Evolutionary conservation across 176 grass and related monocot species (phyloP).

Genomic region (Thalia dealbata): DNA sequence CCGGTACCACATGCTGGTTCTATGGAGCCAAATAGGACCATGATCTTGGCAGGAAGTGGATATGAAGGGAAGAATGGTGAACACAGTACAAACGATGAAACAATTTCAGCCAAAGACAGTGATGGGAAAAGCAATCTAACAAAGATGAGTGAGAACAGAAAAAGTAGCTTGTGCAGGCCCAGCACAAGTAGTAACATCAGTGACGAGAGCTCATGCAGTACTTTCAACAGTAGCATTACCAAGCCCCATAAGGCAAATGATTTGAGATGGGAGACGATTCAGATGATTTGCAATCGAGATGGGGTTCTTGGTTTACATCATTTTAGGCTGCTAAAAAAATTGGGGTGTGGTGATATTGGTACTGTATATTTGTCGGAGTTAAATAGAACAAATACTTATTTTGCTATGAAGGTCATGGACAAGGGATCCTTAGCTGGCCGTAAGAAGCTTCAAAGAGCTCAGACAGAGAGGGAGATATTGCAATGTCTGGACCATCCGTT

Average conservation of each 20-base stretch:
- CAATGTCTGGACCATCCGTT: constrained; percentile 3
- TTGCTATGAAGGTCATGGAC: constrained; percentile 6
- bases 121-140: neutral
- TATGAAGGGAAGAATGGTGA: neutral
- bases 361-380: neutral
- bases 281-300: neutral
- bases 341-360: constrained; percentile 1
- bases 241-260: neutral
- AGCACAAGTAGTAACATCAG: neutral
- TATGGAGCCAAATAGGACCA: neutral
- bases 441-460: constrained; percentile 4
- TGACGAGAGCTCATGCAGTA: neutral
- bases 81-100: neutral
- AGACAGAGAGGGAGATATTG: constrained; percentile 1
- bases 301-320: neutral
- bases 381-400: neutral
- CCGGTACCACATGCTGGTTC: neutral
- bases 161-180: neutral
- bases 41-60: neutral
- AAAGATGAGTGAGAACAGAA: neutral
- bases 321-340: neutral
- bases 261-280: constrained; percentile 1
- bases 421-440: neutral
- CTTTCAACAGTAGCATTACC: neutral
- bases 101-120: neutral